Conservation (phyloP, 306 rosid species). For the Quercus mongolica region DNA sequence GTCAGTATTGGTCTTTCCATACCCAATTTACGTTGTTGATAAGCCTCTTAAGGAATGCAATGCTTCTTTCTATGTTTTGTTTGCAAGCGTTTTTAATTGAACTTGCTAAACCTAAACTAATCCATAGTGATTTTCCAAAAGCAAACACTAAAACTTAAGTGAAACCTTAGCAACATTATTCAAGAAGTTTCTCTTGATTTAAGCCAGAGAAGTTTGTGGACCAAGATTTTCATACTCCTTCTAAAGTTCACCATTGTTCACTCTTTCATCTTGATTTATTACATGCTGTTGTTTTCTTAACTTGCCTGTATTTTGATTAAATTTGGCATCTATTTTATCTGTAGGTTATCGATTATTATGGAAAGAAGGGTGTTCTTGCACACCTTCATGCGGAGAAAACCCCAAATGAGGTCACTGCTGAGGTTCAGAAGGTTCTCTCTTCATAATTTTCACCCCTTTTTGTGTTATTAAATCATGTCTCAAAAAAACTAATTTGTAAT, state of each 20-base stretch:
- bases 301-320: background rate
- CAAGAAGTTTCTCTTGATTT: background rate
- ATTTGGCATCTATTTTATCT: background rate
- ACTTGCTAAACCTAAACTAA: background rate
- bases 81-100: background rate
- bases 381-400: constrained; percentile 85
- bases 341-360: constrained; percentile 81
- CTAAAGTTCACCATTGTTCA: background rate
- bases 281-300: background rate
- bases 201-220: background rate
- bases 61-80: background rate
- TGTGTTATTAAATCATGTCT: background rate
- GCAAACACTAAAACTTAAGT: background rate
- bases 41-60: background rate
- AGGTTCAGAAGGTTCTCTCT: constrained; percentile 74
- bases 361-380: constrained; percentile 71
- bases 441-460: constrained; percentile 16
- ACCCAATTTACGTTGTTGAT: background rate
- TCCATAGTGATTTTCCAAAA: background rate
- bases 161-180: background rate
- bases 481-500: background rate
- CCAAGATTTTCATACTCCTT: background rate
- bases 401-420: constrained; percentile 71
- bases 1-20: background rate
- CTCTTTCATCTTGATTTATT: background rate